phyloP scores from a whole-genome alignment of 176 grass and related monocot species.

The Olyra latifolia region DNA sequence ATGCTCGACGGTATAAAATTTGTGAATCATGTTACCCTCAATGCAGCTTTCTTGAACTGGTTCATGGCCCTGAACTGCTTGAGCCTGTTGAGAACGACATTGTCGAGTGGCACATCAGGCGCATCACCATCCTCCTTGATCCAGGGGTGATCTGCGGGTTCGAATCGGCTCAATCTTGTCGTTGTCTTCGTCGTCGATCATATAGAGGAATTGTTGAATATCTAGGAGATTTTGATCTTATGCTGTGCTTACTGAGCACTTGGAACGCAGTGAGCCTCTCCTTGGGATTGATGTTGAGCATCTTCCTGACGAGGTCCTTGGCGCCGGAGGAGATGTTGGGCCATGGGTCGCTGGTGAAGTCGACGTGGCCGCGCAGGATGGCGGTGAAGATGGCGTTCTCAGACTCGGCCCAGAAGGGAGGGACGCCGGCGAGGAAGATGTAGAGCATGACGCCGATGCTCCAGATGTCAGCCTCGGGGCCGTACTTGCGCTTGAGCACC shows the following conservation, averaged over 20 bases:
- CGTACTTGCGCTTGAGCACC: slow-evolving; percentile 76
- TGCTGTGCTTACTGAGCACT: slow-evolving; percentile 64
- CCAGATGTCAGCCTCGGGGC: slow-evolving; percentile 75
- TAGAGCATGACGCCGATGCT: slow-evolving; percentile 86
- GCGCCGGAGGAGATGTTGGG: slow-evolving; percentile 55
- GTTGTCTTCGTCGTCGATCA: neutral
- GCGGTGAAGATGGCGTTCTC: slow-evolving; percentile 79
- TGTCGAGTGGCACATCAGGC: slow-evolving; percentile 70
- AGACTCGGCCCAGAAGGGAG: slow-evolving; percentile 78
- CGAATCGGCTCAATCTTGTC: neutral
- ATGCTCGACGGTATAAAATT: too few species aligned
- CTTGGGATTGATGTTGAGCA: slow-evolving; percentile 72
- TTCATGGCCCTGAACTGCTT: slow-evolving; percentile 89
- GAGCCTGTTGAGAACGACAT: slow-evolving; percentile 76
- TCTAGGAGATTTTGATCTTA: neutral
- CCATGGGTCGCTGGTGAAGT: slow-evolving; percentile 70
- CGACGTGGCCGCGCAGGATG: slow-evolving; percentile 62
- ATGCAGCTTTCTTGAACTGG: slow-evolving; percentile 88
- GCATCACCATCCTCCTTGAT: slow-evolving; percentile 94
- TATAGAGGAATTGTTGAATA: neutral
- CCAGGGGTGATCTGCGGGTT: slow-evolving; percentile 73
- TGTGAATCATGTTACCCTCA: slow-evolving; percentile 41
- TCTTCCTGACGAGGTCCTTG: slow-evolving; percentile 73
- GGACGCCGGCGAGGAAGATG: slow-evolving; percentile 84
- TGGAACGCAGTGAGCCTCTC: slow-evolving; percentile 67